These are phyloP conservation scores for Aspergillus ellipticus DNA, from an alignment of 495 filamentous ascomycete genomes.

Conservation along the genomic window DNA sequence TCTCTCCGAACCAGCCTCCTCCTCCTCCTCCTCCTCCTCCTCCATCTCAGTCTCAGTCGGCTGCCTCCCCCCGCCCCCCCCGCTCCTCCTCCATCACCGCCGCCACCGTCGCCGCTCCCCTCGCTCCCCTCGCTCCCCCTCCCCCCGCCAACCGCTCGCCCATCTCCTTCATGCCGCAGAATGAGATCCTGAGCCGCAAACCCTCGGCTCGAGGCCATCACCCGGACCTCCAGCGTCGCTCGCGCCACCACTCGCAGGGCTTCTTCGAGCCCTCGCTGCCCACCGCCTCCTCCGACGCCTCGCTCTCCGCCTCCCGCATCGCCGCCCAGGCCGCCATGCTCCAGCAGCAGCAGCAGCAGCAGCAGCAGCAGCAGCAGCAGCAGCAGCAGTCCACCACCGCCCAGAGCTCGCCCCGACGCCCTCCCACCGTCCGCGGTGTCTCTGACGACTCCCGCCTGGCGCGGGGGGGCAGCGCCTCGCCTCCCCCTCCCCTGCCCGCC, in stretches of 20 bases:
- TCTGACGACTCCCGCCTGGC: slow-evolving; percentile 32
- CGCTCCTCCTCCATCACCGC: slow-evolving; percentile 29
- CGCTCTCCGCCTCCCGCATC: slow-evolving; percentile 75
- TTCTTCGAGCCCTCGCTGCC: slow-evolving; percentile 86
- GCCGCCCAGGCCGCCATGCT: slow-evolving; percentile 91
- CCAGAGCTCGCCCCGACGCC: slow-evolving; percentile 60
- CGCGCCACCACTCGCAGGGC: slow-evolving; percentile 73
- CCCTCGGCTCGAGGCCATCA: slow-evolving; percentile 40
- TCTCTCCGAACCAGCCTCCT: slow-evolving; percentile 30
- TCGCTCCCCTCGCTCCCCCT: slow-evolving; percentile 29
- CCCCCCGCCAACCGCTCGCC: slow-evolving; percentile 28
- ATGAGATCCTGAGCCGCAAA: slow-evolving; percentile 34
- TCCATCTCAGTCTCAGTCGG: slow-evolving; percentile 4
- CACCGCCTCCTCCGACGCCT: slow-evolving; percentile 56
- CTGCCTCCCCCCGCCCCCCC: slow-evolving; percentile 33
- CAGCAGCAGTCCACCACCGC: no score
- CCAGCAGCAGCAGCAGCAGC: slow-evolving; percentile 56
- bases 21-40: no score
- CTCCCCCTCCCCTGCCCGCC: slow-evolving; percentile 48
- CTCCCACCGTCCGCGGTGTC: slow-evolving; percentile 57
- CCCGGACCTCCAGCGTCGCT: slow-evolving; percentile 36
- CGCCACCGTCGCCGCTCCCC: slow-evolving; percentile 16
- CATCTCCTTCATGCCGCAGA: slow-evolving; percentile 37
- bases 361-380: slow-evolving; percentile 45
- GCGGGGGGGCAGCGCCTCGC: slow-evolving; percentile 41